phyloP scores from a whole-genome alignment of 352 stramenopile species.

The Globisporangium abappressorium region DNA sequence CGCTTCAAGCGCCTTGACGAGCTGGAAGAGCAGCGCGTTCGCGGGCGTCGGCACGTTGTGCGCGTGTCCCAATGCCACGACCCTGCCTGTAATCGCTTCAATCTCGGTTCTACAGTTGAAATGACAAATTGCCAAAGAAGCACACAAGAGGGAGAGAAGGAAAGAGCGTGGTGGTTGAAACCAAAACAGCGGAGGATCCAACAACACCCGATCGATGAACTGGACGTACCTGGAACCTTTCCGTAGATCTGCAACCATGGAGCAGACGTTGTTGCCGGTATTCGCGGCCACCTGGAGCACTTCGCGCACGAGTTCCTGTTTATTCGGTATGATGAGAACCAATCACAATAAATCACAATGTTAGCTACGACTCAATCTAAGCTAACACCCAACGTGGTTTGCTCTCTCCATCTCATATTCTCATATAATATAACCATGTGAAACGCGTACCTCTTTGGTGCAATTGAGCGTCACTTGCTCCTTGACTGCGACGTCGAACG shows the following conservation, averaged over 20 bases:
- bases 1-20: conserved; percentile 60
- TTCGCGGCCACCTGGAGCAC: conserved; percentile 50
- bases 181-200: neutral
- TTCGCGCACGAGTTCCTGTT: conserved; percentile 53
- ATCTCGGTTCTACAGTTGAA: conserved; percentile 55
- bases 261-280: conserved; percentile 66
- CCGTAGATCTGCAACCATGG: conserved; percentile 72
- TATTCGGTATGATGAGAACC: neutral
- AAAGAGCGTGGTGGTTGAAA: neutral
- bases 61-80: conserved; percentile 41
- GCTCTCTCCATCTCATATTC: neutral
- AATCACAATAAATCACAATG: neutral
- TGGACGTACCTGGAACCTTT: conserved; percentile 36
- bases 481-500: conserved; percentile 37
- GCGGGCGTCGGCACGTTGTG: conserved; percentile 55
- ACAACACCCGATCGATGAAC: neutral
- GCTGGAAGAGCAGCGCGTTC: conserved; percentile 54
- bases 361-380: neutral
- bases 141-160: neutral
- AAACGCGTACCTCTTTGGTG: conserved; percentile 28
- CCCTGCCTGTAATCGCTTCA: conserved; percentile 62
- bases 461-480: conserved; percentile 45
- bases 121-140: neutral
- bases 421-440: neutral
- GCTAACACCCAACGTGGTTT: neutral